These are phyloP conservation scores for Domatiomyces globalis DNA, from an alignment of 2,329 filamentous ascomycete species.

Conservation along the genomic window DNA sequence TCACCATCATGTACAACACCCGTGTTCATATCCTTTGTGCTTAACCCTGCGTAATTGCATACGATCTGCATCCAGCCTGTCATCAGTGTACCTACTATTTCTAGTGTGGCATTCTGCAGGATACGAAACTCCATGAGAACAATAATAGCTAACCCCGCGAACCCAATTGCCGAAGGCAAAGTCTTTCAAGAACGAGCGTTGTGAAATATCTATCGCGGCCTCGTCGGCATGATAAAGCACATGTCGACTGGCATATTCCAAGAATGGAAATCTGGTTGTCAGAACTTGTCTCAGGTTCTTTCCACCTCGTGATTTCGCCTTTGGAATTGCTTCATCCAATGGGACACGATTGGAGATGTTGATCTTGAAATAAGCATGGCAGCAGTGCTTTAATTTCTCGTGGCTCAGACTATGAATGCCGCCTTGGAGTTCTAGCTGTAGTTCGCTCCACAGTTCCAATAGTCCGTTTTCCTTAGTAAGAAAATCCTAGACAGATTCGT, in stretches of 20 bases:
- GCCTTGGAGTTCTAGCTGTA: conserved; percentile 22
- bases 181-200: conserved; percentile 15
- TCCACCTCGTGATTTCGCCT: conserved; percentile 9
- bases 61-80: too few relatives aligned
- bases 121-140: too few relatives aligned
- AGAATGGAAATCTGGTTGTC: conserved; percentile 28
- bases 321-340: conserved; percentile 5
- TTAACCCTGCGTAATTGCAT: too few relatives aligned
- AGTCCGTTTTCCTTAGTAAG: conserved; percentile 27
- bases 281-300: conserved; percentile 13
- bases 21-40: too few relatives aligned
- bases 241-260: conserved; percentile 23
- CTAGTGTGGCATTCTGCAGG: too few relatives aligned
- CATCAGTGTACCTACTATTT: too few relatives aligned
- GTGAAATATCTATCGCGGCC: conserved; percentile 11
- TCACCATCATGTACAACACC: too few relatives aligned
- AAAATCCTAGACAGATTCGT: conserved; percentile 30
- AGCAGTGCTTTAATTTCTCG: conserved; percentile 33
- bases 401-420: conserved; percentile 25
- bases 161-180: conserved; percentile 23
- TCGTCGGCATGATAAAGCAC: conserved; percentile 21
- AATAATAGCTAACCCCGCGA: too few relatives aligned
- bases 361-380: conserved; percentile 27
- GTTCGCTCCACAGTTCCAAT: conserved; percentile 20
- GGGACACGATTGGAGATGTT: conserved; percentile 10